phyloP scores from a whole-genome alignment of 352 stramenopile species.

The Pythium guiyangense region DNA sequence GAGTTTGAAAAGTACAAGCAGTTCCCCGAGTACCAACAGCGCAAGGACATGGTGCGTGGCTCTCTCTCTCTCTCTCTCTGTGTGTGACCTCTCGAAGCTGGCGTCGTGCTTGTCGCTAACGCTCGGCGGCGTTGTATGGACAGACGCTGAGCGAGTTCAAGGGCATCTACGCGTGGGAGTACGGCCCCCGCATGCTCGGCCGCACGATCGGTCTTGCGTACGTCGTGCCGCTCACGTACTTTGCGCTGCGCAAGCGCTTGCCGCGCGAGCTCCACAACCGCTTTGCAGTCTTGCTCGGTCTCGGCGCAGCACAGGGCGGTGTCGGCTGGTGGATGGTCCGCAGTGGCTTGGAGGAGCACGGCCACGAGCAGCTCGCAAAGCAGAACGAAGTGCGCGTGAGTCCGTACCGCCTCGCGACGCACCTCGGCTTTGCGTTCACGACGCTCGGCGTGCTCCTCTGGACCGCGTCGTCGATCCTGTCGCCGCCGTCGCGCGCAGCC shows the following conservation, averaged over 20 bases:
- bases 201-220: conserved; percentile 94
- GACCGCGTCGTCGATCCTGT: conserved; percentile 91
- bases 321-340: conserved; percentile 99
- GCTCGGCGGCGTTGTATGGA: background rate
- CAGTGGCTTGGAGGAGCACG: conserved; percentile 95
- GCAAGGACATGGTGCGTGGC: conserved; percentile 80
- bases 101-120: conserved; percentile 1
- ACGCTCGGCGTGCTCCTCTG: conserved; percentile 95
- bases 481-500: conserved; percentile 54
- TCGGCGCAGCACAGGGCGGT: conserved; percentile 62
- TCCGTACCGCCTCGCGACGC: conserved; percentile 95
- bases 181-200: conserved; percentile 97
- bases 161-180: conserved; percentile 96
- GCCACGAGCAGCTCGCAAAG: conserved; percentile 66
- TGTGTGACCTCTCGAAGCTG: background rate
- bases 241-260: conserved; percentile 80
- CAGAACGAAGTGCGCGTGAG: conserved; percentile 96
- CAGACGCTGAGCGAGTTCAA: conserved; percentile 98
- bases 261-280: conserved; percentile 65
- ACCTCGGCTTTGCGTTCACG: conserved; percentile 96
- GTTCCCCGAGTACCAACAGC: conserved; percentile 98
- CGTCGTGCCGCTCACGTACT: conserved; percentile 91
- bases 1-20: conserved; percentile 99
- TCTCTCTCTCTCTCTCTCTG: too few species aligned
- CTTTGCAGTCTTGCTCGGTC: conserved; percentile 56